Base-by-base conservation (phyloP, 805 yeast genomes). In the Cyberlindnera veronae region DNA sequence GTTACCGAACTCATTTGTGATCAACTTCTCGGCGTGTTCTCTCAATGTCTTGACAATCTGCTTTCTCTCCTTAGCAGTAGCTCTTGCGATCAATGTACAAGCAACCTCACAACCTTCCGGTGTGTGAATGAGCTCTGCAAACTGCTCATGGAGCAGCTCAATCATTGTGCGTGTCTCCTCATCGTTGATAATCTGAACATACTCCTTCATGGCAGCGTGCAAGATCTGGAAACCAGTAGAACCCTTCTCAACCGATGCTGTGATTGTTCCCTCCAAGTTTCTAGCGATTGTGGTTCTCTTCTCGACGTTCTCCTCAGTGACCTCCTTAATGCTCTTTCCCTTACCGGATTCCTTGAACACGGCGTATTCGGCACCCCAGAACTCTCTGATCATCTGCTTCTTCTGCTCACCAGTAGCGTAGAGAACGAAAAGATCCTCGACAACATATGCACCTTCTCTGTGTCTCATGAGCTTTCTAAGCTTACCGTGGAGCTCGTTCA, bases 401-500 rank as follows among this genome's bases (percentile, higher is more conserved):
- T 78, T 85, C 66, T 91, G 98, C 48, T 81, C 86, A 22, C 83
- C 75, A 18, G 88, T 78, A 10, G 96, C 79, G 63, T 90, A 91
- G 42, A 89, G 76, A 18, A 87, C 86, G 60, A 72, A 91, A 56
- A 87, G 71, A 71, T 91, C 99, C 66, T 91, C 98, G 50, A 90
- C 89, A 29, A 91, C 98, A 57, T 91, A 89, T 12, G 98, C 98
- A 66, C 97, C 99, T 72, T 91, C 98, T 68, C 85, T 83, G 67
- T 91, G 97, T 71, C 95, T 81, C 93, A 91, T 88, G 43, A 91
- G 71, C 65, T 88, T 91, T 62, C 96, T 76, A 56, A 87, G 76
- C 54, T 82, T 81, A 36, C 99, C 99, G 58, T 89, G 95, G 50
- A 91, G 72, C 66, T 89, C 96, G 57, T 82, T 74, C 41, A 90